A percentile compares a stretch with the other conserved stretches of the same genome.
These are phyloP conservation scores for Candida argentea DNA, from an alignment of 805 yeast species.

Conservation along the genomic window DNA sequence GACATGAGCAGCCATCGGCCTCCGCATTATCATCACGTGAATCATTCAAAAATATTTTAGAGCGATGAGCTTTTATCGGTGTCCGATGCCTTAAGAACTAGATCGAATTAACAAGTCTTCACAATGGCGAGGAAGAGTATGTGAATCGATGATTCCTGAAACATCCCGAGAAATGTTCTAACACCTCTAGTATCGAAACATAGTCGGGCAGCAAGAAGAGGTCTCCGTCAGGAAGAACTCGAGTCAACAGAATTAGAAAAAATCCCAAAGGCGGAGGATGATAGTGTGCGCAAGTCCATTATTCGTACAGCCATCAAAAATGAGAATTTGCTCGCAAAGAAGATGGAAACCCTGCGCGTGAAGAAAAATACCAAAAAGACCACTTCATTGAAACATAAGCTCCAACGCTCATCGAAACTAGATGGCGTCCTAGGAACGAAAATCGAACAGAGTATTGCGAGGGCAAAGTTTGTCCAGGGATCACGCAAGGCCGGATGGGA, in stretches of 20 bases:
- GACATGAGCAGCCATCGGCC: too few species aligned
- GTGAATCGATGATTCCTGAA: slow-evolving; percentile 7
- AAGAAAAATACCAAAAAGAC: slow-evolving; percentile 25
- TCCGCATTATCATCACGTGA: too few species aligned
- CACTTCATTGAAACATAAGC: slow-evolving; percentile 21
- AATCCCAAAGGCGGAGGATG: slow-evolving; percentile 49
- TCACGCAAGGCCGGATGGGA: slow-evolving; percentile 72
- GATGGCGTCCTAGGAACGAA: slow-evolving; percentile 50
- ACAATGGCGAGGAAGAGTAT: slow-evolving; percentile 32
- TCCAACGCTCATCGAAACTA: slow-evolving; percentile 40
- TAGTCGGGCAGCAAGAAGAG: slow-evolving; percentile 73
- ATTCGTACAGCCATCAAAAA: slow-evolving; percentile 60
- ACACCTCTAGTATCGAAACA: slow-evolving; percentile 44
- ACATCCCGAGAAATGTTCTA: slow-evolving; percentile 7
- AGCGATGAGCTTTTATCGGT: neutral
- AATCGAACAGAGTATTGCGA: slow-evolving; percentile 52
- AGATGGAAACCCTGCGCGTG: slow-evolving; percentile 34
- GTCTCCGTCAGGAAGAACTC: slow-evolving; percentile 35
- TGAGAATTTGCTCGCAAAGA: slow-evolving; percentile 49
- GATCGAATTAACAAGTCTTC: neutral
- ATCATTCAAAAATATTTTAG: too few species aligned
- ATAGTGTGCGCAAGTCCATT: slow-evolving; percentile 52
- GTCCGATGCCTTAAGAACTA: slow-evolving; percentile 1
- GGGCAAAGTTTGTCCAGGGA: slow-evolving; percentile 51
- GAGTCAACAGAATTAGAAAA: slow-evolving; percentile 38